Conservation (phyloP, 495 filamentous ascomycete genomes). For the Neurospora sublineolata region DNA sequence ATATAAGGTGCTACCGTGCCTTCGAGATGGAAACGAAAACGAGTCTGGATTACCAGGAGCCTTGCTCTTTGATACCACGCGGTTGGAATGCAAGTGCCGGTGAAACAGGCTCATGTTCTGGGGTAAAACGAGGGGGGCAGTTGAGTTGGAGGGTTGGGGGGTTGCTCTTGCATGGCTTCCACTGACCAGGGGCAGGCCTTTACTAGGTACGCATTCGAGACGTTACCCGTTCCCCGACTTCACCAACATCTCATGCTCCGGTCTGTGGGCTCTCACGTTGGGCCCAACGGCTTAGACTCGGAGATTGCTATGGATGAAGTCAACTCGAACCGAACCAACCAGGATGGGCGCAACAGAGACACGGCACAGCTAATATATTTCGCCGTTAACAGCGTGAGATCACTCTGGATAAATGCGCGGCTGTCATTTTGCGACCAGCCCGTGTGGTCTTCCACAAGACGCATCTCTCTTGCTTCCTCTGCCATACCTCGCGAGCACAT, state of each 20-base stretch:
- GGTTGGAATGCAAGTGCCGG: slow-evolving; percentile 13
- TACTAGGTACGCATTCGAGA: not conserved
- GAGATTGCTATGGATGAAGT: not conserved
- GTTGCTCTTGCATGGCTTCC: not conserved
- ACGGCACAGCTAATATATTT: slow-evolving; percentile 26
- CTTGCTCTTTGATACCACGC: slow-evolving; percentile 1
- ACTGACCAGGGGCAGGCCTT: not conserved
- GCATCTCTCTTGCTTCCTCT: not conserved
- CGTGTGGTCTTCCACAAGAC: slow-evolving; percentile 17
- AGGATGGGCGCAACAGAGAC: slow-evolving; percentile 2
- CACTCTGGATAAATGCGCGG: slow-evolving; percentile 27
- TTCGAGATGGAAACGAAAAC: not conserved
- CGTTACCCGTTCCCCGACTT: not conserved
- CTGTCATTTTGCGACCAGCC: slow-evolving; percentile 18
- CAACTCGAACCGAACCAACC: not conserved
- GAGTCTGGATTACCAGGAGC: not conserved
- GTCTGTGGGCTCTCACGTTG: not conserved
- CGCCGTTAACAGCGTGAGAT: slow-evolving; percentile 12
- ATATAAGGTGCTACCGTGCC: not conserved
- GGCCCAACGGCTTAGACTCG: not conserved
- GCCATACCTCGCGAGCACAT: not conserved
- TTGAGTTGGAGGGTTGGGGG: not conserved
- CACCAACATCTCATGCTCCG: not conserved
- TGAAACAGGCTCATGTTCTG: not conserved
- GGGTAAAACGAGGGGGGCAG: not conserved